Base-by-base conservation (phyloP, 2,329 filamentous ascomycete species). In the Epicoccum sorghinum region DNA sequence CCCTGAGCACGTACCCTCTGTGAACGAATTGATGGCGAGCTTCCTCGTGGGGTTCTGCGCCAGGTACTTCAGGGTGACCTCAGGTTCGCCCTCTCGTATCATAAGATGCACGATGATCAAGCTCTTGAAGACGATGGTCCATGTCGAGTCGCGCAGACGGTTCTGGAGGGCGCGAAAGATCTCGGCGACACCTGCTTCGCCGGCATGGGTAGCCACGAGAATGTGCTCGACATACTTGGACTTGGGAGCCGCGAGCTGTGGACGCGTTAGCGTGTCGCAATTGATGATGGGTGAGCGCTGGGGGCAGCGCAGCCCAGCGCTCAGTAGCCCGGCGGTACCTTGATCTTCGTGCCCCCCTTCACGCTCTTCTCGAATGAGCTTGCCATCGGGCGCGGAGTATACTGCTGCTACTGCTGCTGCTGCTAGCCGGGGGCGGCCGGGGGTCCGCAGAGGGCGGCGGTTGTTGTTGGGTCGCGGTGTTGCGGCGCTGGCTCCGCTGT, bases 221-320 rank as follows among this genome's bases (percentile, higher is more conserved):
- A 99, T 97, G 74, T 97, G 92, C 77, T 99, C 95, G 80, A 99
- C 96, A 80, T 98, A 99, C 79, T 99, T 99, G 52, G 93, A 95
- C 80, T 99, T 99, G 46, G 95, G 95, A 59, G 95, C 91, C 64
- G 95, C 95, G 78, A 93, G 89, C 91, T 96, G 70, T 23, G 38
- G 29, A 33, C 44, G 39, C 49, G 56, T 67, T 53, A 66, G 66
- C 43, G 25, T 24, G 40, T 48, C 36, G 60, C 66, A 62, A 64
- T 54, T 38, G 27, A 29, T 9, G 55, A 42, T 30, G 27, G 38
- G 13, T 14, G 41, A 29, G 41, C 32, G 27, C 36, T 18, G 24
- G 35, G 18, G 25, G 47, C 29, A 23, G 47, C 32, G 10, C 10
- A 7, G 24, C 38, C 41, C 32, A 44, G 46, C 43, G 37, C 41